Evolutionary conservation across 257 asterid species (phyloP).

Genomic region (Forsythia viridissima): DNA sequence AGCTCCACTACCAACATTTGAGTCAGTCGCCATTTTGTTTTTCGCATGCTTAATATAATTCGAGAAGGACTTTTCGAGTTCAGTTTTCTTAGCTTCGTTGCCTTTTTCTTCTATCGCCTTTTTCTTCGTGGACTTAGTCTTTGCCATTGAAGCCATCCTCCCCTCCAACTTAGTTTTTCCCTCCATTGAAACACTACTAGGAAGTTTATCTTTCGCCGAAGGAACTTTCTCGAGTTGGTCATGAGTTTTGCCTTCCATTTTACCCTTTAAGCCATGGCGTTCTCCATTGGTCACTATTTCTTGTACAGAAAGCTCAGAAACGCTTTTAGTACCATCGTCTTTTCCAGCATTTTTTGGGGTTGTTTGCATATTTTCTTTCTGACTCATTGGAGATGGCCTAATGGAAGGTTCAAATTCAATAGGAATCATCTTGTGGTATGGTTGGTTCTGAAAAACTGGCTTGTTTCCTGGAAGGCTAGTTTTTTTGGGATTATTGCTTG

Average conservation of each 20-base stretch:
- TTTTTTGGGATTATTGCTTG: not conserved
- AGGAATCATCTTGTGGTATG: not conserved
- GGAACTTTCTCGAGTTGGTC: not conserved
- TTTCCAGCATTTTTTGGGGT: not conserved
- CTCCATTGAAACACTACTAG: not conserved
- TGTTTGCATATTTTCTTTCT: not conserved
- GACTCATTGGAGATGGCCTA: not conserved
- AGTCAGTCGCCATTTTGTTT: conserved; percentile 32
- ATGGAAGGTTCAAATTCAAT: not conserved
- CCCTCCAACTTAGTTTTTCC: not conserved
- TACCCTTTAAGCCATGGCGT: not conserved
- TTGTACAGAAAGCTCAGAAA: not conserved
- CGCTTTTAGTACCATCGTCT: not conserved
- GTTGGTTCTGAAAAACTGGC: not conserved
- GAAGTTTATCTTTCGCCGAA: not conserved
- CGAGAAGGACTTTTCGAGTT: conserved; percentile 8
- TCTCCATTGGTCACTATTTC: not conserved
- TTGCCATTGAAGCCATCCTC: not conserved
- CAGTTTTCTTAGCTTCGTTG: not conserved
- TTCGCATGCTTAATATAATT: conserved; percentile 36
- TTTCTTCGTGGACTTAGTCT: conserved; percentile 2
- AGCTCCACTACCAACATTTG: conserved; percentile 23
- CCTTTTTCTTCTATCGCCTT: not conserved
- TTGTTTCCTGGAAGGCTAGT: not conserved
- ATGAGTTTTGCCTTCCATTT: not conserved